Evolutionary conservation across 208 protist species (phyloP).

Genomic region (Trypanosoma melophagium): DNA sequence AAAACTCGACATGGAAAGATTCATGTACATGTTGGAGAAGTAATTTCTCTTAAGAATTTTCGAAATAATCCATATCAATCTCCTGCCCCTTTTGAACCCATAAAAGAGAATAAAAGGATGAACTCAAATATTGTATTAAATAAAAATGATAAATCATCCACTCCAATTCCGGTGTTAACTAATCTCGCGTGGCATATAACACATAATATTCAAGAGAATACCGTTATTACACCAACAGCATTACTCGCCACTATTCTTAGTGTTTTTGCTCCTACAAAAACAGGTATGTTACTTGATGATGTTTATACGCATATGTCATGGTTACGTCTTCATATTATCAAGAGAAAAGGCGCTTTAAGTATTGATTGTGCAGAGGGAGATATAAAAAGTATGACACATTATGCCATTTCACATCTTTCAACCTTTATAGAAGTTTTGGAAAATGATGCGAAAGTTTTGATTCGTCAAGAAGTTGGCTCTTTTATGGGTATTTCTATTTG

Average conservation of each 20-base stretch:
- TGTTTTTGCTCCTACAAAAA: slow-evolving; percentile 33
- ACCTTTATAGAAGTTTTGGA: slow-evolving; percentile 40
- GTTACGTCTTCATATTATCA: slow-evolving; percentile 45
- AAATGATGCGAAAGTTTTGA: slow-evolving; percentile 20
- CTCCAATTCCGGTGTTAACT: slow-evolving; percentile 39
- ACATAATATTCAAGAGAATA: slow-evolving; percentile 66
- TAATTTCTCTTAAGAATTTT: slow-evolving; percentile 65
- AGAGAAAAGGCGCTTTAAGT: slow-evolving; percentile 48
- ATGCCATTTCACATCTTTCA: slow-evolving; percentile 39
- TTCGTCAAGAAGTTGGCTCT: slow-evolving; percentile 39
- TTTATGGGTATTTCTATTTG: slow-evolving; percentile 66
- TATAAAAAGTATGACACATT: slow-evolving; percentile 29
- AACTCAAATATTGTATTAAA: not conserved
- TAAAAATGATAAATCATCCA: slow-evolving; percentile 4
- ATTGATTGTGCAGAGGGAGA: slow-evolving; percentile 33
- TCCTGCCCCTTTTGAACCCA: slow-evolving; percentile 41
- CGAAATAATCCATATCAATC: slow-evolving; percentile 42
- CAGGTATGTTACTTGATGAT: slow-evolving; percentile 3
- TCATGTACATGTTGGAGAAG: slow-evolving; percentile 74
- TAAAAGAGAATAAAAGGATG: slow-evolving; percentile 6
- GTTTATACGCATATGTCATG: slow-evolving; percentile 40
- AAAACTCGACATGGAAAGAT: slow-evolving; percentile 71
- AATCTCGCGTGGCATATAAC: slow-evolving; percentile 65
- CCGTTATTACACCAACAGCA: slow-evolving; percentile 73
- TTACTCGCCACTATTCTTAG: slow-evolving; percentile 72